A percentile compares a stretch with the other conserved stretches of the same genome.
phyloP scores from a whole-genome alignment of 208 protist species.

The Crithidia bombi region DNA sequence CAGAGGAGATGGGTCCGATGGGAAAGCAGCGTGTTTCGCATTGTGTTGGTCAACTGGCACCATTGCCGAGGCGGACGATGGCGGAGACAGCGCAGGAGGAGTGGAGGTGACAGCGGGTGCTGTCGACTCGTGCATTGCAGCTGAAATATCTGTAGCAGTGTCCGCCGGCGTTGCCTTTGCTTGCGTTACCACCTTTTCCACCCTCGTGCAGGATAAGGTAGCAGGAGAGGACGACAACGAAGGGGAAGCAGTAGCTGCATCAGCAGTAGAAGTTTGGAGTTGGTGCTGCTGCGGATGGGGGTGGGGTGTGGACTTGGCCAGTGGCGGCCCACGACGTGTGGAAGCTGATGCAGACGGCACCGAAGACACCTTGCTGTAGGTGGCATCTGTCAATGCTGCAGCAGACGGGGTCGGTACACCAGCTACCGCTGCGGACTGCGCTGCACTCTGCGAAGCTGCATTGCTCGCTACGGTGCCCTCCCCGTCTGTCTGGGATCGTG shows the following conservation, averaged over 20 bases:
- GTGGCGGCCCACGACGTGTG: slow-evolving; percentile 14
- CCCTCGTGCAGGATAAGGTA: neutral
- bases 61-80: neutral
- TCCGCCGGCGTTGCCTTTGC: neutral
- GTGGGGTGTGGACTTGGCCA: slow-evolving; percentile 3
- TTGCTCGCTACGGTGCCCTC: neutral
- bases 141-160: neutral
- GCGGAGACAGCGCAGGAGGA: neutral
- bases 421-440: neutral
- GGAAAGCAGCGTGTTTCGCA: neutral
- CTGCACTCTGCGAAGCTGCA: neutral
- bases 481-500: too few relatives aligned
- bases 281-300: slow-evolving; percentile 1
- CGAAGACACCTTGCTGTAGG: neutral
- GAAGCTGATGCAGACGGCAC: neutral
- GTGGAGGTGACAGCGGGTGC: neutral
- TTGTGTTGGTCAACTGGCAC: too few relatives aligned
- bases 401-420: neutral
- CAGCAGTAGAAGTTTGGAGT: neutral
- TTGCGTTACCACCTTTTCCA: neutral
- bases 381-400: too few relatives aligned
- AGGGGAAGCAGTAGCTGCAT: neutral
- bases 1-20: neutral
- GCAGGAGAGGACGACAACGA: neutral
- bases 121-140: neutral